Percentiles rank a stretch among this genome's conserved stretches.
phyloP scores from a whole-genome alignment of 352 stramenopile species.

The Phytophthora citricola region DNA sequence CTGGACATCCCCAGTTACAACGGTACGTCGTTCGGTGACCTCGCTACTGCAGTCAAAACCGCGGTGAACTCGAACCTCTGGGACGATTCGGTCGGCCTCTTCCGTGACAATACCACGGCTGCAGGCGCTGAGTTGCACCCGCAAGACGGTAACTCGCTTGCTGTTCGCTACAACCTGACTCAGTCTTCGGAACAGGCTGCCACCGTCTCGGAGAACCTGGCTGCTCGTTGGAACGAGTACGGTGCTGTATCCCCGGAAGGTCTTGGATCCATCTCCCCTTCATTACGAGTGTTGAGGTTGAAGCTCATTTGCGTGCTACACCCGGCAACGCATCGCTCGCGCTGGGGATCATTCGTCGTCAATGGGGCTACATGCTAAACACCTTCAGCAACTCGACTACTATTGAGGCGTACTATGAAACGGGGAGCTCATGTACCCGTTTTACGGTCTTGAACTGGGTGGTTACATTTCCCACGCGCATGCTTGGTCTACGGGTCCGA shows the following conservation, averaged over 20 bases:
- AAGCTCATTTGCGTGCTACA: not conserved
- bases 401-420: conserved; percentile 48
- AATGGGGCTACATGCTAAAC: conserved; percentile 51
- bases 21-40: conserved; percentile 25
- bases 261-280: conserved; percentile 37
- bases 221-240: conserved; percentile 39
- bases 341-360: conserved; percentile 39
- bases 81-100: conserved; percentile 31
- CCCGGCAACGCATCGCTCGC: conserved; percentile 27
- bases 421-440: conserved; percentile 41
- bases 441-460: conserved; percentile 37
- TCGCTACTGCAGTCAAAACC: conserved; percentile 36
- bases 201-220: conserved; percentile 25
- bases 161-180: conserved; percentile 43
- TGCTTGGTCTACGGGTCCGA: conserved; percentile 44
- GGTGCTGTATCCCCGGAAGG: conserved; percentile 41
- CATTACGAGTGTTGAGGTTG: conserved; percentile 41
- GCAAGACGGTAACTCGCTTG: conserved; percentile 43
- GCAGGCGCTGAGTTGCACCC: conserved; percentile 25
- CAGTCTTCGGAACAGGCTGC: conserved; percentile 23
- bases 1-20: conserved; percentile 24
- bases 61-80: conserved; percentile 41
- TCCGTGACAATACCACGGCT: conserved; percentile 43
- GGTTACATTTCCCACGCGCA: conserved; percentile 46
- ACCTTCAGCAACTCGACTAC: conserved; percentile 47